phyloP scores from a whole-genome alignment of 495 filamentous ascomycete species.

The Lasiosphaeria miniovina region DNA sequence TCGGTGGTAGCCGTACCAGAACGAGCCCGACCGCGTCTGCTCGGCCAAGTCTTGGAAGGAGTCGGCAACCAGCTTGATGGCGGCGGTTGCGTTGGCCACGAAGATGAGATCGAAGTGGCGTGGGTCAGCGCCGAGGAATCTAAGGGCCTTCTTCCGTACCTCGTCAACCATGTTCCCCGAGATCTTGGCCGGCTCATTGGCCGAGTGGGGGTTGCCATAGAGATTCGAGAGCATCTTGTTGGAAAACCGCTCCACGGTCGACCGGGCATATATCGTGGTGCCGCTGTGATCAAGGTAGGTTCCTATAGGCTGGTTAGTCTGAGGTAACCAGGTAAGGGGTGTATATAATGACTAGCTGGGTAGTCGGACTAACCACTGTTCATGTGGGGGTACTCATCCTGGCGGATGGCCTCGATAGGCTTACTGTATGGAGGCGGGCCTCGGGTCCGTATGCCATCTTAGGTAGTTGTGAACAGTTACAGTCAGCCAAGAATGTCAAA shows the following conservation, averaged over 20 bases:
- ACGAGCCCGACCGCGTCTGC: conserved; percentile 39
- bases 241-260: conserved; percentile 58
- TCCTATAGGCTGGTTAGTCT: conserved; percentile 24
- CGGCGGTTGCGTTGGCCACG: conserved; percentile 87
- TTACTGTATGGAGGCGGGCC: conserved; percentile 25
- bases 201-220: conserved; percentile 75
- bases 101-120: conserved; percentile 85
- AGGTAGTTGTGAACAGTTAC: background rate
- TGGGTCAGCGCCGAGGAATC: conserved; percentile 83
- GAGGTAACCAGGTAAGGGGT: background rate
- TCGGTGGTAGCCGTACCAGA: conserved; percentile 74
- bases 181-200: conserved; percentile 59
- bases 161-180: conserved; percentile 59
- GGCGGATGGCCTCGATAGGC: conserved; percentile 40
- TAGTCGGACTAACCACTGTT: conserved; percentile 33
- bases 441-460: background rate
- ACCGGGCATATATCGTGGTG: conserved; percentile 67
- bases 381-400: conserved; percentile 49
- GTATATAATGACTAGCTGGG: background rate
- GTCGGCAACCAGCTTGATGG: conserved; percentile 75
- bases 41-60: conserved; percentile 57
- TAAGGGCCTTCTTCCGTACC: conserved; percentile 61
- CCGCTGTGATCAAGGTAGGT: conserved; percentile 74
- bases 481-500: background rate
- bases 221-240: conserved; percentile 55